A percentile compares a stretch with the other conserved stretches of the same genome.
Evolutionary conservation across 192 early-diverging fungal genomes (phyloP).

Genomic region (Mortierella alpina): DNA sequence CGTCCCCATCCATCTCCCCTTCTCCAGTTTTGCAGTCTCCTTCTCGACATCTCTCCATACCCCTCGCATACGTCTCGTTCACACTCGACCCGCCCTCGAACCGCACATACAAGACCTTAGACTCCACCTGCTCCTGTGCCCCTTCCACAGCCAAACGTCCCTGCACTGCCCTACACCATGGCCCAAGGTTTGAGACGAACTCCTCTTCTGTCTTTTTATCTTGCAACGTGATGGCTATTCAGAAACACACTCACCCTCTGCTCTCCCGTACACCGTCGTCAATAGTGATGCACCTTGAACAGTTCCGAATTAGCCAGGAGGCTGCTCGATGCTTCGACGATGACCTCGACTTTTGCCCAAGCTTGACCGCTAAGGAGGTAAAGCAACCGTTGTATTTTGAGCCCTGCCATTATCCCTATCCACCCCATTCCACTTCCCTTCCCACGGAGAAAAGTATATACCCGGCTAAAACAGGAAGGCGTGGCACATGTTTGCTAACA

Average conservation of each 20-base stretch:
- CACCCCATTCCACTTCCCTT: background rate
- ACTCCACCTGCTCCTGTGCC: too few relatives aligned
- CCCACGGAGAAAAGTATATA: background rate
- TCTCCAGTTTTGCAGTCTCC: background rate
- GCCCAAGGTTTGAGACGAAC: conserved; percentile 12
- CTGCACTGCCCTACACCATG: conserved; percentile 3
- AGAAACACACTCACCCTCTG: background rate
- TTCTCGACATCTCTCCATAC: background rate
- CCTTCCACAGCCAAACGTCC: background rate
- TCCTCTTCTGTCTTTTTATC: too few relatives aligned
- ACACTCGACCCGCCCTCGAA: background rate
- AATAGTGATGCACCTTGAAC: conserved; percentile 52
- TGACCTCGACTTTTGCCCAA: conserved; percentile 69
- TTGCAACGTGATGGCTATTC: background rate
- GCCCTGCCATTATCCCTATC: background rate
- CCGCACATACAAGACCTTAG: too few relatives aligned
- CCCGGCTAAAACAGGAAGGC: too few relatives aligned
- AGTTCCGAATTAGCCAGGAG: conserved; percentile 61
- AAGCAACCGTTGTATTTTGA: background rate
- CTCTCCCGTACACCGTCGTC: background rate
- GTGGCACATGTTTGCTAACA: too few relatives aligned
- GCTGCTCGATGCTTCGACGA: conserved; percentile 66
- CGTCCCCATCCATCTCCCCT: background rate
- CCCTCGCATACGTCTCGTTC: background rate
- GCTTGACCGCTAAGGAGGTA: conserved; percentile 64